phyloP scores from a whole-genome alignment of 169 alveolate genomes.

The Plasmodium reichenowi region DNA sequence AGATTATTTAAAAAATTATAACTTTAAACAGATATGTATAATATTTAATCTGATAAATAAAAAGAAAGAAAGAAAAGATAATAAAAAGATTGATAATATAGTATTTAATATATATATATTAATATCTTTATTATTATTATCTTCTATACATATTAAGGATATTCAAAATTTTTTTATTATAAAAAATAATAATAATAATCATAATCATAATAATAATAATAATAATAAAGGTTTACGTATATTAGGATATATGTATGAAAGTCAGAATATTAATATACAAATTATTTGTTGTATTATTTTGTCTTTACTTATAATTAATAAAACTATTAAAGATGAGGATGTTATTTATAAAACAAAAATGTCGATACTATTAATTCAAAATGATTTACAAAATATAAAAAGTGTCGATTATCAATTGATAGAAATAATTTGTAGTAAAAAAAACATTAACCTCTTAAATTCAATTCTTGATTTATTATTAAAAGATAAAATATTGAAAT shows the following conservation, averaged over 20 bases:
- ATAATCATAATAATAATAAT: slow-evolving; percentile 28
- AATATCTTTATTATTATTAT: slow-evolving; percentile 28
- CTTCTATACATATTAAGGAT: slow-evolving; percentile 49
- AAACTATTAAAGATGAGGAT: slow-evolving; percentile 51
- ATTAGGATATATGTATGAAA: slow-evolving; percentile 60
- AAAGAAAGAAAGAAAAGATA: slow-evolving; percentile 22
- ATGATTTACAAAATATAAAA: slow-evolving; percentile 41
- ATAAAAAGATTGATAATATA: slow-evolving; percentile 14
- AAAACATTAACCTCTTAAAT: slow-evolving; percentile 25
- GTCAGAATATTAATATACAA: slow-evolving; percentile 55
- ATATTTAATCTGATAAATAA: slow-evolving; percentile 29
- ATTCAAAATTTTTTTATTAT: slow-evolving; percentile 50
- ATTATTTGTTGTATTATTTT: slow-evolving; percentile 63
- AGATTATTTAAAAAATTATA: slow-evolving; percentile 27
- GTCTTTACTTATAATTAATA: slow-evolving; percentile 32
- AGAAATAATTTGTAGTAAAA: slow-evolving; percentile 68
- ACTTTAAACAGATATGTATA: slow-evolving; percentile 38
- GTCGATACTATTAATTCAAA: slow-evolving; percentile 60
- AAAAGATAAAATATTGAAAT: slow-evolving; percentile 10
- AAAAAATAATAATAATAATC: slow-evolving; percentile 16
- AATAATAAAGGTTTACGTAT: slow-evolving; percentile 31
- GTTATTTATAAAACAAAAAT: slow-evolving; percentile 38
- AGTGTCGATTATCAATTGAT: slow-evolving; percentile 62
- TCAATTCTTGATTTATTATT: slow-evolving; percentile 9
- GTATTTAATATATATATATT: slow-evolving; percentile 30